phyloP scores from a whole-genome alignment of 2,329 filamentous ascomycete species.

The Calonectria crousiana region DNA sequence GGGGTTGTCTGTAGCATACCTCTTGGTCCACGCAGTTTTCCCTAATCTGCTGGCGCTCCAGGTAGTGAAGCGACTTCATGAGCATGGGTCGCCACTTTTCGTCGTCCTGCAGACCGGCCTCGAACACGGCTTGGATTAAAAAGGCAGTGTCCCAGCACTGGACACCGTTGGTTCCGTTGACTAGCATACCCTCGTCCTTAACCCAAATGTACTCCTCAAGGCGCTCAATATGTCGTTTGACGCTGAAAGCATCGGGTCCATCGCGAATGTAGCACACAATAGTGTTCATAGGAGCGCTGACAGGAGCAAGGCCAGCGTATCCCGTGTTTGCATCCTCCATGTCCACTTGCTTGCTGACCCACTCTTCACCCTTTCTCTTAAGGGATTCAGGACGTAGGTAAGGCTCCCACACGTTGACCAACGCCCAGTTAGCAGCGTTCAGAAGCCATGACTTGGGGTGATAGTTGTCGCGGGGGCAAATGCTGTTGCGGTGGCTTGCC shows the following conservation, averaged over 20 bases:
- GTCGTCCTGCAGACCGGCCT: slow-evolving; percentile 82
- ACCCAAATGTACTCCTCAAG: slow-evolving; percentile 92
- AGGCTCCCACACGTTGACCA: slow-evolving; percentile 85
- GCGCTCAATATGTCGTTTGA: slow-evolving; percentile 83
- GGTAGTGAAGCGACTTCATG: slow-evolving; percentile 82
- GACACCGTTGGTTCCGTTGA: slow-evolving; percentile 97
- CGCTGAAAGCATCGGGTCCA: slow-evolving; percentile 78
- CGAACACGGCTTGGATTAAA: slow-evolving; percentile 83
- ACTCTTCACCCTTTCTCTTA: slow-evolving; percentile 79
- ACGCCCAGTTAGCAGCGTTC: slow-evolving; percentile 80
- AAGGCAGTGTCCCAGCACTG: slow-evolving; percentile 98
- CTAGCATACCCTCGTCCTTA: slow-evolving; percentile 91
- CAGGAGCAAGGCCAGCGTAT: slow-evolving; percentile 86
- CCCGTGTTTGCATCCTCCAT: slow-evolving; percentile 96
- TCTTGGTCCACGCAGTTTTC: slow-evolving; percentile 84
- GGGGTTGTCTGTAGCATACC: slow-evolving; percentile 86
- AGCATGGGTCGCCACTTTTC: slow-evolving; percentile 87
- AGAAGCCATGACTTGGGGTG: slow-evolving; percentile 91
- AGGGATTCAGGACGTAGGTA: slow-evolving; percentile 77
- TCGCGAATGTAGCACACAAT: slow-evolving; percentile 87
- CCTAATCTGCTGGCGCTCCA: slow-evolving; percentile 91
- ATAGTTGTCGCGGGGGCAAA: slow-evolving; percentile 86
- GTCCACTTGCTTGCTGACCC: slow-evolving; percentile 84
- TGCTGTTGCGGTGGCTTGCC: slow-evolving; percentile 82
- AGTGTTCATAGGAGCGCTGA: slow-evolving; percentile 92